Evolutionary conservation across 257 asterid genomes (phyloP).

Genomic region (Gardenia jasminoides): DNA sequence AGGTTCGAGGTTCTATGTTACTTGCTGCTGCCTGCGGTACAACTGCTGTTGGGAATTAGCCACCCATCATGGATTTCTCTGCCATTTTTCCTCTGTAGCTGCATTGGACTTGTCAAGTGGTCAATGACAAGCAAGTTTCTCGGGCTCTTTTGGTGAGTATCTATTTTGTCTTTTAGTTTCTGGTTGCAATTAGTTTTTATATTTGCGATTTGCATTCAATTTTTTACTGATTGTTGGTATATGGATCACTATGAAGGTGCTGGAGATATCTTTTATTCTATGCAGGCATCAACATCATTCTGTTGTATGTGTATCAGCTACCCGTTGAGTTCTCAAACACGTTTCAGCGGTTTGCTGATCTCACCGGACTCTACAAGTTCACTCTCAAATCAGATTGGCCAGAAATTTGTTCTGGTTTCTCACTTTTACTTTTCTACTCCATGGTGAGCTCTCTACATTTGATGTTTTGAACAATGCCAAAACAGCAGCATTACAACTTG

Average conservation of each 20-base stretch:
- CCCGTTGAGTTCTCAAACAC: conserved; percentile 60
- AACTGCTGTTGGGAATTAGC: conserved; percentile 91
- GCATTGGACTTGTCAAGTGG: conserved; percentile 94
- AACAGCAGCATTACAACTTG: conserved; percentile 6
- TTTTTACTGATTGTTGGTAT: conserved; percentile 28
- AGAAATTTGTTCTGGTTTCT: conserved; percentile 69
- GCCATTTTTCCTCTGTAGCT: conserved; percentile 92
- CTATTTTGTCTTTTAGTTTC: conserved; percentile 11
- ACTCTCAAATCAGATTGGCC: conserved; percentile 68
- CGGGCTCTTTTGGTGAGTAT: conserved; percentile 85
- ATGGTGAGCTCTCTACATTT: conserved; percentile 59
- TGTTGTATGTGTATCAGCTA: conserved; percentile 82
- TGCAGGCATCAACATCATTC: conserved; percentile 69
- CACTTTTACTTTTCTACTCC: conserved; percentile 73
- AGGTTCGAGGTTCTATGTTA: conserved; percentile 26
- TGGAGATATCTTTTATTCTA: conserved; percentile 93
- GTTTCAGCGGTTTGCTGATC: conserved; percentile 43
- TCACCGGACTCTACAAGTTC: conserved; percentile 67
- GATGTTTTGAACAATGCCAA: not conserved
- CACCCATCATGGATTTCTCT: conserved; percentile 97
- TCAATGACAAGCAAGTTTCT: conserved; percentile 93
- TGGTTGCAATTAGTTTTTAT: not conserved
- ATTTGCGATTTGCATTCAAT: conserved; percentile 4
- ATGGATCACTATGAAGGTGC: conserved; percentile 67
- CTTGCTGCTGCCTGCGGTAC: conserved; percentile 93